Base-by-base conservation (phyloP, 176 grass and related monocot genomes). In the Triticum aestivum region DNA sequence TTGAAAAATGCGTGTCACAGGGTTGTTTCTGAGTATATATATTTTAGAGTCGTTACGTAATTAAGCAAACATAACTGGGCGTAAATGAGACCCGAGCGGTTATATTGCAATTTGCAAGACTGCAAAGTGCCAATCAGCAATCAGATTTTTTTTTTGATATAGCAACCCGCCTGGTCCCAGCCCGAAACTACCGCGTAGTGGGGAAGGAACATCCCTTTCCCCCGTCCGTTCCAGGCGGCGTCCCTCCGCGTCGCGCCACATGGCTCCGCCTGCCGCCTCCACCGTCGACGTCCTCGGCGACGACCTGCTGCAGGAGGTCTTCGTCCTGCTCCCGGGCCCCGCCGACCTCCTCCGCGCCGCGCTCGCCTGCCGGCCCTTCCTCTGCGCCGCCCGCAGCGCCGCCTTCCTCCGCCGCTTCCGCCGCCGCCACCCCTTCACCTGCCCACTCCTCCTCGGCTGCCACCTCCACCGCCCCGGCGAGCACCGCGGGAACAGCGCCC, bases 391-490 rank as follows among this genome's bases (percentile, higher is more conserved):
- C 63, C 88, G 83, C 78, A 86, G 65, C 83, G 71, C 63, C 63
- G 37, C 72, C 29, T 86, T 90, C 63, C 88, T 90, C 63, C 88
- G 83, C 83, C 88, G 78, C 51, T 90, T 90, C 88, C 88, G 88
- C 63, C 83, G 88, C 83, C 88, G 58, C 52, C 88, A 86, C 68
- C 59, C 68, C 24, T 80, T 47, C 11, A 42, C 68, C 63, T 75
- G 88, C 88, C 62, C 88, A 52, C 21, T 33, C 49, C 72, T 90
- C 61, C 78, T 90, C 71, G 83, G 78, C 29, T 90, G 78, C 79
- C 38, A 82, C 78, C 4, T 75, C 62, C 54, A 6, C 78, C 20
- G 13, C 45, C 13, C 73, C 47, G 5, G 8, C 73, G 26, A 3
- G 65, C 52, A 7, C 82, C 3, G 8, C 75, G 15, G 9, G 5